Evolutionary conservation across 2,329 filamentous ascomycete genomes (phyloP), one percentile per base, ranked within the genome.

Genomic region (Niveomyces coronatus): DNA sequence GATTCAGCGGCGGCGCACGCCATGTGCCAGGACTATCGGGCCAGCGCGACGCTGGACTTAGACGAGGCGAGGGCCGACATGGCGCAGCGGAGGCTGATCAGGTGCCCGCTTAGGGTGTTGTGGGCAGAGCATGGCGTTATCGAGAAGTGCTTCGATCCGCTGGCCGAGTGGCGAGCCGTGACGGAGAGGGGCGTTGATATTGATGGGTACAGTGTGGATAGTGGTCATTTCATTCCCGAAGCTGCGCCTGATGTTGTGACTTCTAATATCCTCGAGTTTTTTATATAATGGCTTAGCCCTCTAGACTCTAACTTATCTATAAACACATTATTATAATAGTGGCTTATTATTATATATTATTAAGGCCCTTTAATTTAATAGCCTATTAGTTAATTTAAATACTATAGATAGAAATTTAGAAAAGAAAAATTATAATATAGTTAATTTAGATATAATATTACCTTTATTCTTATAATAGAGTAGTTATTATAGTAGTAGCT

Each of bases 1-100:
- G 59, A 72, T 34, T 49, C 53, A 2, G 56, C 53, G 0, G 54
- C 60, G 0, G 61, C 76, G 7, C 61, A 66, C 41, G 63, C 62
- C 0, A 70, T 66, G 56, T 74, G 71, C 42, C 63, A 76, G 44
- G 73, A 77, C 45, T 78, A 73, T 42, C 52, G 64, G 15, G 68
- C 68, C 4, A 60, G 59, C 5, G 65, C 62, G 9, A 63, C 56
- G 4, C 49, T 66, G 27, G 70, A 72, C 52, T 45, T 71, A 14
- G 61, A 65, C n/a, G 57, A 62, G 47, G 58, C 66, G 32, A 57
- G 58, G 41, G 47, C 50, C 35, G 65, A 71, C 47, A 44, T 61
- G 28, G 46, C 51, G 4, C 49, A 47, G 8, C 64, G 63, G 3
- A 58, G 53, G 45, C 60, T 58, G 52, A 59, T 71, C 9, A 40